These are phyloP conservation scores for Dendrocalamus sinicus DNA, from an alignment of 176 grass and related monocot genomes.

Conservation along the genomic window DNA sequence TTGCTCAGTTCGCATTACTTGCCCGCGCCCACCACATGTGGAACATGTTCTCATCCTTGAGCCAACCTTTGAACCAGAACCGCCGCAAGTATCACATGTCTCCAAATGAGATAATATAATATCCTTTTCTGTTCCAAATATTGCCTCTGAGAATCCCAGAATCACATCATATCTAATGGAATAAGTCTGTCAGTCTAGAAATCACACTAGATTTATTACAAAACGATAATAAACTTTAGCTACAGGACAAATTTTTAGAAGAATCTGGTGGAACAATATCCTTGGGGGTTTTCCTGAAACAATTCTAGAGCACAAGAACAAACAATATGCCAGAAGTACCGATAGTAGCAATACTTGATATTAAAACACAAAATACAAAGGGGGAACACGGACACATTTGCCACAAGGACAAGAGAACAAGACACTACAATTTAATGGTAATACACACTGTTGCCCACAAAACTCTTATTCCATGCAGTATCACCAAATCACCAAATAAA, in stretches of 20 bases:
- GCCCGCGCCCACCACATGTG: conserved; percentile 91
- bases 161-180: conserved; percentile 83
- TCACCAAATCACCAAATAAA: neutral
- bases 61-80: conserved; percentile 86
- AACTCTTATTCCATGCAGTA: neutral
- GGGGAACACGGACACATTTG: neutral
- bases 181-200: conserved; percentile 48
- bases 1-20: conserved; percentile 99
- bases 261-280: neutral
- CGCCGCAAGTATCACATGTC: conserved; percentile 84
- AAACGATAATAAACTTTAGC: conserved; percentile 7
- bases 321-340: conserved; percentile 20
- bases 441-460: neutral
- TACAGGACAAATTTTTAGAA: conserved; percentile 19
- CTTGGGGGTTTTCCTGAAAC: neutral
- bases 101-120: conserved; percentile 96
- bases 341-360: neutral
- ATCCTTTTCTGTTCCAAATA: conserved; percentile 97
- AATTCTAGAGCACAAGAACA: neutral
- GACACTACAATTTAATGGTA: neutral
- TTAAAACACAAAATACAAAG: neutral
- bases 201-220: conserved; percentile 31
- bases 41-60: conserved; percentile 91
- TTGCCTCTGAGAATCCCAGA: conserved; percentile 86
- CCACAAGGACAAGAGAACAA: neutral